Evolutionary conservation across 2,329 filamentous ascomycete genomes (phyloP).

Genomic region (Didymella pomorum): DNA sequence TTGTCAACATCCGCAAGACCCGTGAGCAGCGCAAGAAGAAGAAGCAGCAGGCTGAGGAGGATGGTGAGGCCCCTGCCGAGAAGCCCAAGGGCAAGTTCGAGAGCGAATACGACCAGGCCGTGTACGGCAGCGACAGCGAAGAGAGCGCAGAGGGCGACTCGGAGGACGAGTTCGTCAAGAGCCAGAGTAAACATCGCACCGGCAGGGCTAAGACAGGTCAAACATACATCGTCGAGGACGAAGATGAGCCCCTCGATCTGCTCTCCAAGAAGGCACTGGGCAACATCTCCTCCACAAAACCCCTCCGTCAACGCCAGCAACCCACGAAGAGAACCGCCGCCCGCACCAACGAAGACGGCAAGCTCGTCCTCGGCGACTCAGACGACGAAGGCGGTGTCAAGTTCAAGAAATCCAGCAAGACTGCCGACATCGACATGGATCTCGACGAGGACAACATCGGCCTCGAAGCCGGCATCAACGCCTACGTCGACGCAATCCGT

Average conservation of each 20-base stretch:
- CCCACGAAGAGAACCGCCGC: constrained; percentile 53
- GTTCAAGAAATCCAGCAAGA: constrained; percentile 45
- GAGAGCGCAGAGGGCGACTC: constrained; percentile 63
- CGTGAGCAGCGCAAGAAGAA: constrained; percentile 90
- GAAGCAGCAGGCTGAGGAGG: constrained; percentile 73
- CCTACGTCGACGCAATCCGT: constrained; percentile 67
- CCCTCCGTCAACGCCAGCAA: constrained; percentile 68
- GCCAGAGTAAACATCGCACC: constrained; percentile 37
- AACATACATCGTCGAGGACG: constrained; percentile 91
- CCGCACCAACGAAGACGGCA: constrained; percentile 74
- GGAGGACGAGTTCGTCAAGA: constrained; percentile 49
- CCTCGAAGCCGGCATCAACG: constrained; percentile 63
- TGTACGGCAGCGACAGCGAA: constrained; percentile 74
- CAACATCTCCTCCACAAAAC: constrained; percentile 92
- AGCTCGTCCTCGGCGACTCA: constrained; percentile 74
- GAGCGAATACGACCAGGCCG: constrained; percentile 94
- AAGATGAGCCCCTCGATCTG: constrained; percentile 93
- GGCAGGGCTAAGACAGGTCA: constrained; percentile 60
- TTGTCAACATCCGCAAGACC: constrained; percentile 94
- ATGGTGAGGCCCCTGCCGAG: constrained; percentile 56
- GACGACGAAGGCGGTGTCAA: constrained; percentile 50
- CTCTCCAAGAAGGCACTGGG: constrained; percentile 88
- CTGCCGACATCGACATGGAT: constrained; percentile 67
- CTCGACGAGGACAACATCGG: constrained; percentile 56
- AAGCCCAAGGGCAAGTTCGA: constrained; percentile 73